Percentiles rank a stretch among this genome's conserved stretches.
Evolutionary conservation across 495 filamentous ascomycete genomes (phyloP).

Genomic region (Pseudevernia furfuracea): DNA sequence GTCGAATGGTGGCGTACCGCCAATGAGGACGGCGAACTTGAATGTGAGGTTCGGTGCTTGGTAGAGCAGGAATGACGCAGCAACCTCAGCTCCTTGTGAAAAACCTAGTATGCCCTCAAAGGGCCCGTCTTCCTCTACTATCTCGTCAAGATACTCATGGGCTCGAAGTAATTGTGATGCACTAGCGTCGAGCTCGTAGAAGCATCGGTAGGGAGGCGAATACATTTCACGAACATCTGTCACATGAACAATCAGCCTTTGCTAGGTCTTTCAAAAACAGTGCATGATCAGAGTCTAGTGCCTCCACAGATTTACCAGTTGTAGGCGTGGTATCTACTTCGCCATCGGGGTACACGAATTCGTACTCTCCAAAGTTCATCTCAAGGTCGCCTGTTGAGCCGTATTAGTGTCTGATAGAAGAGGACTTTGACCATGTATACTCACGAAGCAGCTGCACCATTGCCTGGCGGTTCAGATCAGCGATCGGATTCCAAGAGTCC

Average conservation of each 20-base stretch:
- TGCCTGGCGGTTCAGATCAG: background rate
- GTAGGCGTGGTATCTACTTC: background rate
- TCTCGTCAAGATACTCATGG: constrained; percentile 31
- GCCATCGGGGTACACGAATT: background rate
- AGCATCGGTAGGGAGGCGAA: constrained; percentile 10
- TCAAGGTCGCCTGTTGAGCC: background rate
- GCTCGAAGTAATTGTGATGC: constrained; percentile 18
- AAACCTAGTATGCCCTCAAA: constrained; percentile 43
- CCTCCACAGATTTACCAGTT: background rate
- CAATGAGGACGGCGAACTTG: constrained; percentile 29
- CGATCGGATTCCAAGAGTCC: background rate
- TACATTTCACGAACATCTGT: background rate
- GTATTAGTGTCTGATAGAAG: background rate
- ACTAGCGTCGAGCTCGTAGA: background rate
- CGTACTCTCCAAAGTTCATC: constrained; percentile 2
- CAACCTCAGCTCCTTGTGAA: constrained; percentile 39
- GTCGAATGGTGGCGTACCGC: constrained; percentile 20
- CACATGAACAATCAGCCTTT: background rate
- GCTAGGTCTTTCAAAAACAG: background rate
- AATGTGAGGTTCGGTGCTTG: constrained; percentile 24
- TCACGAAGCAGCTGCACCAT: constrained; percentile 1
- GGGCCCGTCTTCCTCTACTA: constrained; percentile 34
- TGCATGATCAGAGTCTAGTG: background rate
- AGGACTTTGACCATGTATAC: background rate
- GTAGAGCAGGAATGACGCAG: constrained; percentile 33